Evolutionary conservation across 345 rosid species (phyloP), one percentile per base, ranked within the genome.

Genomic region (Lepidium aucheri): DNA sequence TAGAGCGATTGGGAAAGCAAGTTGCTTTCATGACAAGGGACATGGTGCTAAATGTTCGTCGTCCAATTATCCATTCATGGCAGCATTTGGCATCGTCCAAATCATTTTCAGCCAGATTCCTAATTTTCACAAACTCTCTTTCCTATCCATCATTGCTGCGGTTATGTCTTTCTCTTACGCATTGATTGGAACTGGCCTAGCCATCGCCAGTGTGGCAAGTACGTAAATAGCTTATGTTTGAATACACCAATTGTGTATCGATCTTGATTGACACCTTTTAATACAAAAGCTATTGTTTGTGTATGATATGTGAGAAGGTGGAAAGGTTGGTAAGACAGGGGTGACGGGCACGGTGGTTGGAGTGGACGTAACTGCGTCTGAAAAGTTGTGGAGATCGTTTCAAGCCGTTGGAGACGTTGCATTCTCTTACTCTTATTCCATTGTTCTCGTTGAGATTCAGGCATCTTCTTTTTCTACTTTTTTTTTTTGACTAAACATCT

Each of bases 141-240:
- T 85, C 79, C 94, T 93, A 68, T 93, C 98, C 3, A 63, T 88
- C n/a, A 40, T 93, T 8, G 97, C 97, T 0, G 88, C 97, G 1
- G 20, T 93, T 34, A 93, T 93, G 97, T 93, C 97, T 17, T 90
- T 93, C 24, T 79, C 87, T 63, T 93, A 93, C 63, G 76, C 97
- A 0, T 64, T 80, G 13, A 88, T 90, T 1, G 97, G 98, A 8
- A 76, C 87, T n/a, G 90, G 94, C 2, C 82, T 93, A 40, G 79
- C 97, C 80, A 65, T 93, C 3, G 94, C 92, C 38, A 69, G 64
- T n/a, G 74, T 74, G 1, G 60, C 71, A 38, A 72, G 83, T 74
- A 76, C 12, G 12, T 12, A 20, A 20, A 20, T 20, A 20, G 3
- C 22, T 20, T 20, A 20, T 1, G n/a, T n/a, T n/a, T n/a, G n/a